Conservation (phyloP, 208 protist genomes). For the Leishmania tarentolae region DNA sequence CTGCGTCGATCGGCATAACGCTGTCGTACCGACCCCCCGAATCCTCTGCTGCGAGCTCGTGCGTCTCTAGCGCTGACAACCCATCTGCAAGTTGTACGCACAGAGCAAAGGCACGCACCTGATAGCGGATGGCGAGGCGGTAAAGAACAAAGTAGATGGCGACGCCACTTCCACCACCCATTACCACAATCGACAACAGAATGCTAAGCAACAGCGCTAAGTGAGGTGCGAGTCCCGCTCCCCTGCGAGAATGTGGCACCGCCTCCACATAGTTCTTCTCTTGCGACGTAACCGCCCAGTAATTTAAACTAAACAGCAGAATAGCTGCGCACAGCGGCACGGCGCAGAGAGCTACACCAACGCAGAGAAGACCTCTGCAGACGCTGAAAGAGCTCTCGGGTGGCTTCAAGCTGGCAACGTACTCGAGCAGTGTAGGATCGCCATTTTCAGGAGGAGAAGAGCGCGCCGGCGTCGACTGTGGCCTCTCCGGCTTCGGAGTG, state of each 20-base stretch:
- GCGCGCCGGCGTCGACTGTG: neutral
- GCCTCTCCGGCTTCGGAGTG: neutral
- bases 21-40: neutral
- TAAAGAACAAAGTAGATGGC: conserved; percentile 17
- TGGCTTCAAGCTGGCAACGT: conserved; percentile 14
- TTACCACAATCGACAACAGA: conserved; percentile 13
- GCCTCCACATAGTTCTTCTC: neutral
- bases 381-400: neutral
- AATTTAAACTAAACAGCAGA: conserved; percentile 48
- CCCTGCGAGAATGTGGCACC: conserved; percentile 7
- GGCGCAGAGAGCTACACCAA: conserved; percentile 7
- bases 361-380: conserved; percentile 1
- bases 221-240: conserved; percentile 14
- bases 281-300: conserved; percentile 35
- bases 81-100: conserved; percentile 6
- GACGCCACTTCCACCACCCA: conserved; percentile 15
- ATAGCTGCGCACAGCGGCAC: conserved; percentile 29
- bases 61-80: neutral
- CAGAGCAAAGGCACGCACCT: conserved; percentile 21
- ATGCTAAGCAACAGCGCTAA: conserved; percentile 28
- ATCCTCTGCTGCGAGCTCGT: neutral
- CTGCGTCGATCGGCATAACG: neutral
- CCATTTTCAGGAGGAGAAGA: neutral
- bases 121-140: conserved; percentile 17
- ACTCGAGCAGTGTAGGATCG: conserved; percentile 4